Evolutionary conservation across 768 basidiomycete genomes (phyloP).

Genomic region (Lentinula guzmanii): DNA sequence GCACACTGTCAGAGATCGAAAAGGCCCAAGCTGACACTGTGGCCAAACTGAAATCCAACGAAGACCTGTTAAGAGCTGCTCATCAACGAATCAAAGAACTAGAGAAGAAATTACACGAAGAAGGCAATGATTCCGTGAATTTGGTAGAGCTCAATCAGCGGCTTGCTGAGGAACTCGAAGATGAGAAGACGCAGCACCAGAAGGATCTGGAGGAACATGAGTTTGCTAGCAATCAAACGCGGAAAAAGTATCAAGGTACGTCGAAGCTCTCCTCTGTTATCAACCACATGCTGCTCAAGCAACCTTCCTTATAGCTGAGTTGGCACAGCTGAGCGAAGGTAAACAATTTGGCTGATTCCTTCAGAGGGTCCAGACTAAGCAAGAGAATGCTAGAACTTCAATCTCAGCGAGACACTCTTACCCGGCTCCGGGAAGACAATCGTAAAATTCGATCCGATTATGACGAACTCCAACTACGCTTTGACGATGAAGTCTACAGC

Average conservation of each 20-base stretch:
- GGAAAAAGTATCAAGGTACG: slow-evolving; percentile 82
- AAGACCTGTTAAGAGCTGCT: slow-evolving; percentile 41
- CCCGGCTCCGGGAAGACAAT: slow-evolving; percentile 73
- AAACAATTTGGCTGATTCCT: slow-evolving; percentile 3
- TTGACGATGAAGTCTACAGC: slow-evolving; percentile 71
- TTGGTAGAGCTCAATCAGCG: slow-evolving; percentile 58
- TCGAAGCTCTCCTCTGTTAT: background rate
- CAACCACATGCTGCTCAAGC: background rate
- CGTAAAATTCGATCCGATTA: slow-evolving; percentile 72
- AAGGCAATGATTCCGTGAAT: slow-evolving; percentile 61
- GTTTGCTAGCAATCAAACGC: slow-evolving; percentile 72
- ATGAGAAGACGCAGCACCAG: slow-evolving; percentile 71
- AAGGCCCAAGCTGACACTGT: slow-evolving; percentile 45
- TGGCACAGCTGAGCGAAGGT: slow-evolving; percentile 80
- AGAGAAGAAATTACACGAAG: slow-evolving; percentile 59
- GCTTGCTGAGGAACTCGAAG: slow-evolving; percentile 71
- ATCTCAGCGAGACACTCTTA: slow-evolving; percentile 71
- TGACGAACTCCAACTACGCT: slow-evolving; percentile 67
- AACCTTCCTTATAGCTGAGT: slow-evolving; percentile 43
- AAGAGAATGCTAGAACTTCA: slow-evolving; percentile 50
- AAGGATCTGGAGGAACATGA: slow-evolving; percentile 79
- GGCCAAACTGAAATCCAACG: slow-evolving; percentile 46
- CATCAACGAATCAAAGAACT: slow-evolving; percentile 54
- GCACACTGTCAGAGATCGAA: slow-evolving; percentile 57
- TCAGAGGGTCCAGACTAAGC: background rate